Percentiles rank a stretch among this genome's conserved stretches.
Conservation (phyloP, 2,329 filamentous ascomycete genomes). For the Curvularia eragrostidis region DNA sequence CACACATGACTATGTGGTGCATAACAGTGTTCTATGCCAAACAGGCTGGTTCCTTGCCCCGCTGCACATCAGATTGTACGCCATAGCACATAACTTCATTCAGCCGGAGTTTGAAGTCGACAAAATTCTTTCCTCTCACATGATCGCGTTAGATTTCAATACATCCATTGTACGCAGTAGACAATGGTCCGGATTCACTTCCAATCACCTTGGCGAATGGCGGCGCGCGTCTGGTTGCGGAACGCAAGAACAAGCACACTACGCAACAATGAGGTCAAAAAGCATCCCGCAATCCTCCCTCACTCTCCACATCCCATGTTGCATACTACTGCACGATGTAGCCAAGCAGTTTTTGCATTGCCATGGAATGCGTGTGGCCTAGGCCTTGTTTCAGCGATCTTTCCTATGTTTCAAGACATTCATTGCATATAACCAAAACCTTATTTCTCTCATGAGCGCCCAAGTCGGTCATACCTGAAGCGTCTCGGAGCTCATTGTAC, state of each 20-base stretch:
- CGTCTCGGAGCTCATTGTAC: not conserved
- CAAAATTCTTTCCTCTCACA: not conserved
- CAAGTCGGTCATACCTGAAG: not conserved
- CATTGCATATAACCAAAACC: slow-evolving; percentile 6
- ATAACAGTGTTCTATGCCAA: not conserved
- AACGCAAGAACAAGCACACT: not conserved
- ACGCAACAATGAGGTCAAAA: not conserved
- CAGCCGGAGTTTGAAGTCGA: not conserved
- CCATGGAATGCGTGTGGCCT: not conserved
- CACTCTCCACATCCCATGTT: not conserved
- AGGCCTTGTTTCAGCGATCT: slow-evolving; percentile 5
- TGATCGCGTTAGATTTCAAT: not conserved
- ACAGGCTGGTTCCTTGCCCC: not conserved
- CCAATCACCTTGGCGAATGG: not conserved
- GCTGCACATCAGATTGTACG: not conserved
- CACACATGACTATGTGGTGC: not conserved
- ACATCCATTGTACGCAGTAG: not conserved
- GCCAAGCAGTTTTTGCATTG: slow-evolving; percentile 1
- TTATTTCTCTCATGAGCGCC: not conserved
- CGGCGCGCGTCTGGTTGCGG: not conserved
- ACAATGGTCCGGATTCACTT: not conserved
- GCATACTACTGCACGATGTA: not conserved
- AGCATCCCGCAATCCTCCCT: not conserved
- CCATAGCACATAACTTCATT: not conserved
- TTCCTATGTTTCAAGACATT: slow-evolving; percentile 3